Percentiles rank a stretch among this genome's conserved stretches.
phyloP scores from a whole-genome alignment of 108 stramenopile species.

The Cylindrotheca closterium region DNA sequence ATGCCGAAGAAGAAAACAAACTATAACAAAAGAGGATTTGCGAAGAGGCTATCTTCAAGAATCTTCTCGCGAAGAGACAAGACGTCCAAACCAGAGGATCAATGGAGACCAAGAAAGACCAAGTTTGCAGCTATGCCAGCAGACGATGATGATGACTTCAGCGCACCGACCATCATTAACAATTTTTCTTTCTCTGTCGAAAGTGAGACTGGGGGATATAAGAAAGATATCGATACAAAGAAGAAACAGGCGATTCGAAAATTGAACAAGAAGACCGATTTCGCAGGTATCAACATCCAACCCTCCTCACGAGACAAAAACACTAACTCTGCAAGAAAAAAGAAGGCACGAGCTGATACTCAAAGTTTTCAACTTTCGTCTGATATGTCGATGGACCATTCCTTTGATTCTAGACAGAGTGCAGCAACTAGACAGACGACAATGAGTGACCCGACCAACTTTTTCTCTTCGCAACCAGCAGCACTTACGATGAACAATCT shows the following conservation, averaged over 20 bases:
- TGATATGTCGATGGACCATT: constrained; percentile 1
- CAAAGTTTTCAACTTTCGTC: not conserved
- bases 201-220: constrained; percentile 30
- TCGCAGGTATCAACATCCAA: constrained; percentile 10
- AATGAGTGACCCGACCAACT: constrained; percentile 34
- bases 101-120: constrained; percentile 35
- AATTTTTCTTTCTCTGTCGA: constrained; percentile 12
- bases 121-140: constrained; percentile 21
- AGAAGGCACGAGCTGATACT: constrained; percentile 11
- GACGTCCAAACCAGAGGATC: not conserved
- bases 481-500: constrained; percentile 23
- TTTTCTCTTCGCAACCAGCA: constrained; percentile 23
- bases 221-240: constrained; percentile 10
- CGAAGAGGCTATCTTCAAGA: constrained; percentile 11
- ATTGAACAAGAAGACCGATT: constrained; percentile 5
- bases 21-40: constrained; percentile 28
- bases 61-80: constrained; percentile 17
- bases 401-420: constrained; percentile 12
- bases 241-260: constrained; percentile 11
- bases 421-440: constrained; percentile 4
- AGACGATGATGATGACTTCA: constrained; percentile 15
- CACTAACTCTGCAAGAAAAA: not conserved
- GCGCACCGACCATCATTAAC: constrained; percentile 1
- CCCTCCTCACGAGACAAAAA: constrained; percentile 15
- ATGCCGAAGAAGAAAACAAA: constrained; percentile 25